phyloP scores from a whole-genome alignment of 768 basidiomycete species.

The Termitomyces sp. region DNA sequence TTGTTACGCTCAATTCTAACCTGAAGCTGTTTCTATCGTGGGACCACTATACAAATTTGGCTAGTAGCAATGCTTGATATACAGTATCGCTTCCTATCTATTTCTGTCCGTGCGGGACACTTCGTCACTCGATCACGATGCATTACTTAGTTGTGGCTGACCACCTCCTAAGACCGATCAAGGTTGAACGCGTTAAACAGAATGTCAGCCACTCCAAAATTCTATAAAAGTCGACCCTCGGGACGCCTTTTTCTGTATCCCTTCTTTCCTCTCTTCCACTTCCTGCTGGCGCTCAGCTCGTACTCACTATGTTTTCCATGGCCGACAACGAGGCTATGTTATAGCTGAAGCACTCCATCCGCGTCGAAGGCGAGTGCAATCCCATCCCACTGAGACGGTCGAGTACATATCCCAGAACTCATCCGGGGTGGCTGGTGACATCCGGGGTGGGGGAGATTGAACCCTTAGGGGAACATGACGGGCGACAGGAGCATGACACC shows the following conservation, averaged over 20 bases:
- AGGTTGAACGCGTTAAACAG: background rate
- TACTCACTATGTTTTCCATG: background rate
- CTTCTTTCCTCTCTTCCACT: background rate
- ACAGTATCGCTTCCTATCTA: background rate
- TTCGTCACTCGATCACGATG: background rate
- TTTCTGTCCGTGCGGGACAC: background rate
- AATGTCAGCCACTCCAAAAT: background rate
- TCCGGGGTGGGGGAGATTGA: slow-evolving; percentile 9
- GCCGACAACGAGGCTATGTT: background rate
- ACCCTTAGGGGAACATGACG: slow-evolving; percentile 5
- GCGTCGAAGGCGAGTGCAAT: slow-evolving; percentile 2
- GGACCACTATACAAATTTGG: background rate
- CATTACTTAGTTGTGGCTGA: background rate
- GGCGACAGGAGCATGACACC: slow-evolving; percentile 11
- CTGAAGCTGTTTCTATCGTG: background rate
- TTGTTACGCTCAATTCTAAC: background rate
- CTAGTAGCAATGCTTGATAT: background rate
- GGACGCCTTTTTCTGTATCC: background rate
- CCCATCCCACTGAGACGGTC: background rate
- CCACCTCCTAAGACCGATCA: background rate
- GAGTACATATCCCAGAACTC: slow-evolving; percentile 8
- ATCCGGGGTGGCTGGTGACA: slow-evolving; percentile 9
- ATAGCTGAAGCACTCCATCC: slow-evolving; percentile 4
- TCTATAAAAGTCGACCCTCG: slow-evolving; percentile 1
- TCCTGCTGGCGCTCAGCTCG: background rate